These are phyloP conservation scores for Ustilago hordei DNA, from an alignment of 1,284 basidiomycete species.

Conservation along the genomic window DNA sequence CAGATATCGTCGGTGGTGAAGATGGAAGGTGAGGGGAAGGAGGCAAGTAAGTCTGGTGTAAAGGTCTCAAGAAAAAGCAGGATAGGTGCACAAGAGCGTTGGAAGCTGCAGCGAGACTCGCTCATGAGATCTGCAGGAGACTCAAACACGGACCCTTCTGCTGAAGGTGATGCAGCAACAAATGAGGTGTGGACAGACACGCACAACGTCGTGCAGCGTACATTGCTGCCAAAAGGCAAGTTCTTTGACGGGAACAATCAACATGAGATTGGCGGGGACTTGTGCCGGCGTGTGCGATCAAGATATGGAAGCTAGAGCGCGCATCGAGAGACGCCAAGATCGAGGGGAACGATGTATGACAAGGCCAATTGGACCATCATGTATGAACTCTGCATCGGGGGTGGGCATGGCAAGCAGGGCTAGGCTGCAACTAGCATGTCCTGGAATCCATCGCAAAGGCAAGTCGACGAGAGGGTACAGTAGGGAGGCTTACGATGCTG, in stretches of 20 bases:
- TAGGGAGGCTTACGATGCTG: not conserved
- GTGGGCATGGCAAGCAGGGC: not conserved
- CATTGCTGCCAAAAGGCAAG: not conserved
- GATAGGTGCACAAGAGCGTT: not conserved
- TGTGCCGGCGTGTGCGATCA: not conserved
- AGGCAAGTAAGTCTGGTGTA: too few relatives aligned
- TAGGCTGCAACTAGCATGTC: not conserved
- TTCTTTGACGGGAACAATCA: not conserved
- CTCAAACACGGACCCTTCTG: slow-evolving; percentile 27
- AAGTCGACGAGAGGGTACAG: not conserved
- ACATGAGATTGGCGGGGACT: not conserved
- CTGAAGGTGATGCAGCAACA: not conserved
- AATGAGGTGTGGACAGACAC: not conserved
- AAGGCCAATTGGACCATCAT: not conserved
- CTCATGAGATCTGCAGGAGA: slow-evolving; percentile 5
- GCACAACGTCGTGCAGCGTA: not conserved
- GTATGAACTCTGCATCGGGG: not conserved
- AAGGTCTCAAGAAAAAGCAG: not conserved
- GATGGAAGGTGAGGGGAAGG: not conserved
- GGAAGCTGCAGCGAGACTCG: not conserved
- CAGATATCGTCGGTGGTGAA: not conserved
- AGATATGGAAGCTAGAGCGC: not conserved
- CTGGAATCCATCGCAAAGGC: not conserved
- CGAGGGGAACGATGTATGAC: not conserved
- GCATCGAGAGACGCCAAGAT: not conserved